Conservation (phyloP, 176 grass and related monocot species). For the Thalia dealbata region DNA sequence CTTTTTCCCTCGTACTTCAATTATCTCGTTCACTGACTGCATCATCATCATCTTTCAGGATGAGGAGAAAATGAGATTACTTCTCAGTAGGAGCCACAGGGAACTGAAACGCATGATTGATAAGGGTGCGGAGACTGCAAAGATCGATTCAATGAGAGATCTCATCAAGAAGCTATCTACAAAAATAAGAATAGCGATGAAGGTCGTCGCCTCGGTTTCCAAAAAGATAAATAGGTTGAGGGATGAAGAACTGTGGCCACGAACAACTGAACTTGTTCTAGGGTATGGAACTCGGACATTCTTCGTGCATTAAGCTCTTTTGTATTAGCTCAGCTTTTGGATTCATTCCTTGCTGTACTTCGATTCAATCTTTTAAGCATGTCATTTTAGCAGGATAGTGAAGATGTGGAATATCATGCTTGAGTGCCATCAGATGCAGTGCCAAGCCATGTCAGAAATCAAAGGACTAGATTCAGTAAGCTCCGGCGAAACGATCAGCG, state of each 20-base stretch:
- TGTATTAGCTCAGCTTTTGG: not conserved
- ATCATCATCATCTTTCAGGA: constrained; percentile 30
- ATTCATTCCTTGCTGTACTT: not conserved
- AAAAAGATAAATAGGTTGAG: constrained; percentile 82
- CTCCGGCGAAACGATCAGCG: constrained; percentile 20
- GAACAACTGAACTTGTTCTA: constrained; percentile 51
- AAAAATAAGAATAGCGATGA: constrained; percentile 68
- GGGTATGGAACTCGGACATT: constrained; percentile 45
- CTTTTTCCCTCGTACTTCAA: too few species aligned
- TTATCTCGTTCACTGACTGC: not conserved
- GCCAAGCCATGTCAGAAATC: constrained; percentile 47
- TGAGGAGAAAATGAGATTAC: constrained; percentile 87
- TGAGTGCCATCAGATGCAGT: constrained; percentile 52
- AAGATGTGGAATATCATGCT: constrained; percentile 85
- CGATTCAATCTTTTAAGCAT: not conserved
- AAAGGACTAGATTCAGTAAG: constrained; percentile 34
- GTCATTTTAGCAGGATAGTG: constrained; percentile 43
- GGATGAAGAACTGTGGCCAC: constrained; percentile 71
- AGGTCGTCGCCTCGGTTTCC: constrained; percentile 68
- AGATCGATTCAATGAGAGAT: constrained; percentile 51
- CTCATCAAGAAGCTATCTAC: constrained; percentile 61
- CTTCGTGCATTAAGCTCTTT: not conserved
- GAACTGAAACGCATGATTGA: constrained; percentile 52
- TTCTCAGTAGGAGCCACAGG: constrained; percentile 57
- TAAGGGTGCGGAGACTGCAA: constrained; percentile 62